These are phyloP conservation scores for Dovyalis caffra DNA, from an alignment of 345 rosid genomes.

Conservation along the genomic window DNA sequence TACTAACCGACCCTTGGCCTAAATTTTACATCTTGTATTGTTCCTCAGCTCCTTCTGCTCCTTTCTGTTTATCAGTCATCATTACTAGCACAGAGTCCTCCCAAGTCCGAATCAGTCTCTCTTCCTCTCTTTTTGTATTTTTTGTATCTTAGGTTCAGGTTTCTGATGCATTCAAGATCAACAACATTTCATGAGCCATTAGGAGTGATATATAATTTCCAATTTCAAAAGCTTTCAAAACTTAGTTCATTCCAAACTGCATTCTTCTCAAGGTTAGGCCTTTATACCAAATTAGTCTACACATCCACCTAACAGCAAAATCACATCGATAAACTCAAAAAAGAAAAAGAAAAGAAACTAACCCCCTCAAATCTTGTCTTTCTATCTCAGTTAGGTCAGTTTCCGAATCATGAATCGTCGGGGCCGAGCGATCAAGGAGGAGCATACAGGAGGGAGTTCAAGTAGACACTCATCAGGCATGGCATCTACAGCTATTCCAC, in stretches of 20 bases:
- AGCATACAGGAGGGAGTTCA: constrained; percentile 8
- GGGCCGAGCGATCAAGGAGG: constrained; percentile 11
- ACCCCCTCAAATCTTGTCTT: constrained; percentile 1
- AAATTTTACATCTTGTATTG: neutral
- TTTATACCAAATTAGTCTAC: neutral
- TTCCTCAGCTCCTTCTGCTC: neutral
- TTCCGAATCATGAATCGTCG: constrained; percentile 7
- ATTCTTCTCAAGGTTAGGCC: neutral
- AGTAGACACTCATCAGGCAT: neutral
- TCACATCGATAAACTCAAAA: neutral
- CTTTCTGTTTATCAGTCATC: neutral
- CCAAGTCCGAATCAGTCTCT: neutral
- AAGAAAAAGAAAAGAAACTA: neutral
- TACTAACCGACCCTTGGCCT: neutral
- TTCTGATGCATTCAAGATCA: neutral
- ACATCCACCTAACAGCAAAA: neutral
- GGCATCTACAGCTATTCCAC: constrained; percentile 25
- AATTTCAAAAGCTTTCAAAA: neutral
- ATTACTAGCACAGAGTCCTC: neutral
- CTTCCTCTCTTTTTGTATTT: neutral
- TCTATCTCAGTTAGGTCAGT: neutral
- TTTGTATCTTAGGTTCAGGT: neutral
- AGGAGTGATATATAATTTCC: neutral
- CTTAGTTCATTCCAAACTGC: neutral
- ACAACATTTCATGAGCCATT: no score